Conservation (phyloP, 192 early-diverging fungal species). For the Backusella liffmaniae region DNA sequence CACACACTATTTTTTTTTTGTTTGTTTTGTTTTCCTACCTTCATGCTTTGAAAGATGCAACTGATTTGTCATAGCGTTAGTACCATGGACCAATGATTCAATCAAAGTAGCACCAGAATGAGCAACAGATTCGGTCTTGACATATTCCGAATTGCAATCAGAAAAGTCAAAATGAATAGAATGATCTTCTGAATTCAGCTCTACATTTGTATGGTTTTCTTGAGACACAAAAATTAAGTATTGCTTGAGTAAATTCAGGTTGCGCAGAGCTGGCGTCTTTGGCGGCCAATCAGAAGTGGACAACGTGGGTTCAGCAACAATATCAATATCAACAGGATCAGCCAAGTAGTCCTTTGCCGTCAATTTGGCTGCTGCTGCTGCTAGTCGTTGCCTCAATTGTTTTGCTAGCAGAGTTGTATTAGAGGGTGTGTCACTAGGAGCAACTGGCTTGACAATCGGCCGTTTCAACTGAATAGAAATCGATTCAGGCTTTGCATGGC, state of each 20-base stretch:
- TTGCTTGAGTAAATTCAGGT: constrained; percentile 19
- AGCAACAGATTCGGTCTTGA: not conserved
- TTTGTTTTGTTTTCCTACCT: not conserved
- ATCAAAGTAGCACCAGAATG: constrained; percentile 5
- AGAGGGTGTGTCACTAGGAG: not conserved
- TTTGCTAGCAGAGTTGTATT: not conserved
- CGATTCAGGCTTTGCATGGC: constrained; percentile 3
- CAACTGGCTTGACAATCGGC: not conserved
- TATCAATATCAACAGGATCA: not conserved
- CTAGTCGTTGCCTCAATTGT: constrained; percentile 1
- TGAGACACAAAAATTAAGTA: constrained; percentile 19
- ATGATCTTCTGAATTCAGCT: not conserved
- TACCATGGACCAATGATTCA: constrained; percentile 10
- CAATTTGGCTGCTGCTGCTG: not conserved
- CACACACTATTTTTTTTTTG: not conserved
- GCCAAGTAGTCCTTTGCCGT: not conserved
- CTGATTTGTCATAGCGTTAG: not conserved
- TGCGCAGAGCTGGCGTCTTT: constrained; percentile 11
- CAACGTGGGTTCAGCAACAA: constrained; percentile 2
- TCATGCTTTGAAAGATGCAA: not conserved
- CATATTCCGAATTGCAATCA: not conserved
- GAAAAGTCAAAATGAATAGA: constrained; percentile 8
- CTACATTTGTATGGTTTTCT: not conserved
- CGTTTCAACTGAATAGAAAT: constrained; percentile 1
- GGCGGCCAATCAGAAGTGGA: constrained; percentile 20